Percentiles rank a stretch among this genome's conserved stretches.
These are phyloP conservation scores for Puccinia hordei DNA, from an alignment of 1,284 basidiomycete species.

Conservation along the genomic window DNA sequence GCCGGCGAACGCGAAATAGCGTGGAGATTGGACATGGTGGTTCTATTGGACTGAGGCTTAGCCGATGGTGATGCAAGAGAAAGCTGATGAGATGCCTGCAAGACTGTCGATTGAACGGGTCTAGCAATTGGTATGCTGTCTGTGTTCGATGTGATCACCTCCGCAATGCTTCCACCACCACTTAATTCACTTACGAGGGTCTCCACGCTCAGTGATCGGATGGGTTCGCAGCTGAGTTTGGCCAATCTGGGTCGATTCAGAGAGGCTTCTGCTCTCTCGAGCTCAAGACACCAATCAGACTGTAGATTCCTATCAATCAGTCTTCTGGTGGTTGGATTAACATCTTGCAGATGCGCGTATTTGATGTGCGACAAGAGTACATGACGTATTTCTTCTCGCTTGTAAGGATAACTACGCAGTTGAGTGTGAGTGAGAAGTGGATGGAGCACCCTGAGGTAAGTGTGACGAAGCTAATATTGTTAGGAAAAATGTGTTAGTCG, in stretches of 20 bases:
- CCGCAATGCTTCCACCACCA: slow-evolving; percentile 17
- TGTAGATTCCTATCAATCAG: slow-evolving; percentile 87
- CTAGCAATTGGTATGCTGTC: background rate
- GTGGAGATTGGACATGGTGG: background rate
- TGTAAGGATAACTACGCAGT: slow-evolving; percentile 78
- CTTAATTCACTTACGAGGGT: slow-evolving; percentile 38
- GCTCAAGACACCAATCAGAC: slow-evolving; percentile 75
- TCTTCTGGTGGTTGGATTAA: slow-evolving; percentile 81
- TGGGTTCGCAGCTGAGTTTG: slow-evolving; percentile 4
- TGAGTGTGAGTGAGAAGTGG: slow-evolving; percentile 94
- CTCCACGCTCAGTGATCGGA: slow-evolving; percentile 23
- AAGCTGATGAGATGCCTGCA: background rate
- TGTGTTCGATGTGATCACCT: slow-evolving; percentile 30
- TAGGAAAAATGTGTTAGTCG: background rate
- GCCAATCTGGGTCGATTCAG: background rate
- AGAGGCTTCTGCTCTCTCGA: slow-evolving; percentile 29
- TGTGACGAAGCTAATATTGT: slow-evolving; percentile 77
- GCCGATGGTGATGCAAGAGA: background rate
- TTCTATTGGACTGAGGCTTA: background rate
- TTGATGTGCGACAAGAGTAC: slow-evolving; percentile 77
- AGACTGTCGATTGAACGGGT: background rate
- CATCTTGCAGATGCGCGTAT: slow-evolving; percentile 74
- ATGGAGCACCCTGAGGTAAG: slow-evolving; percentile 92
- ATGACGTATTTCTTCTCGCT: slow-evolving; percentile 82
- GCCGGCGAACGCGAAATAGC: background rate